Percentiles rank a stretch among this genome's conserved stretches.
Evolutionary conservation across 2,329 filamentous ascomycete genomes (phyloP).

Genomic region (Aureobasidium sp.): DNA sequence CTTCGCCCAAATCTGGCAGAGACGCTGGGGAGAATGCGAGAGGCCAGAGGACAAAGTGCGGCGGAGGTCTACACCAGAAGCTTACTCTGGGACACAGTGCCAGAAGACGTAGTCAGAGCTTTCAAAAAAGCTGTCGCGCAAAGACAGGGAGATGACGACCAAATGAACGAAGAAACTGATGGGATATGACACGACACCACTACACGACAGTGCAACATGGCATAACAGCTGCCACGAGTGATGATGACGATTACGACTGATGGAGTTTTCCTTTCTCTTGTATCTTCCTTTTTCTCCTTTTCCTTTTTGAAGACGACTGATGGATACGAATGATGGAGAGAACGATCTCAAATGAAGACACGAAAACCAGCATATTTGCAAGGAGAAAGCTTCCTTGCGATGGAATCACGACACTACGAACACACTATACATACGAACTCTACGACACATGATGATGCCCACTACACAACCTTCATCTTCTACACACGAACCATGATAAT

Average conservation of each 20-base stretch:
- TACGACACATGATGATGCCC: no score
- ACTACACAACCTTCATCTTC: no score
- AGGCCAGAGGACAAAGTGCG: conserved; percentile 43
- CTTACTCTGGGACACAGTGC: conserved; percentile 89
- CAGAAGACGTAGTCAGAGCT: conserved; percentile 80
- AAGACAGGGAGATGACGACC: conserved; percentile 29
- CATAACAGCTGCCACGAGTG: neutral
- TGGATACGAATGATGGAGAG: no score
- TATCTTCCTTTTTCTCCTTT: neutral
- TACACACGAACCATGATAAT: no score
- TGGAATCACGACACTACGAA: no score
- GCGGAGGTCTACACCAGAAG: conserved; percentile 90
- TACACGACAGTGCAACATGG: neutral
- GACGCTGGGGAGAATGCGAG: conserved; percentile 69
- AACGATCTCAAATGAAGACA: no score
- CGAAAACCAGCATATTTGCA: no score
- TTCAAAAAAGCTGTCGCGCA: conserved; percentile 88
- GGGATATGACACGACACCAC: neutral
- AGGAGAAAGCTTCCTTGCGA: no score
- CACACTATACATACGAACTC: no score
- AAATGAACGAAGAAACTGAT: conserved; percentile 6
- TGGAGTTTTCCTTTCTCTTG: neutral
- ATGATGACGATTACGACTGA: neutral
- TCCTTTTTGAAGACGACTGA: no score
- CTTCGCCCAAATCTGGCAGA: conserved; percentile 63